These are phyloP conservation scores for Colletotrichum eremochloae DNA, from an alignment of 2,329 filamentous ascomycete genomes.

Conservation along the genomic window DNA sequence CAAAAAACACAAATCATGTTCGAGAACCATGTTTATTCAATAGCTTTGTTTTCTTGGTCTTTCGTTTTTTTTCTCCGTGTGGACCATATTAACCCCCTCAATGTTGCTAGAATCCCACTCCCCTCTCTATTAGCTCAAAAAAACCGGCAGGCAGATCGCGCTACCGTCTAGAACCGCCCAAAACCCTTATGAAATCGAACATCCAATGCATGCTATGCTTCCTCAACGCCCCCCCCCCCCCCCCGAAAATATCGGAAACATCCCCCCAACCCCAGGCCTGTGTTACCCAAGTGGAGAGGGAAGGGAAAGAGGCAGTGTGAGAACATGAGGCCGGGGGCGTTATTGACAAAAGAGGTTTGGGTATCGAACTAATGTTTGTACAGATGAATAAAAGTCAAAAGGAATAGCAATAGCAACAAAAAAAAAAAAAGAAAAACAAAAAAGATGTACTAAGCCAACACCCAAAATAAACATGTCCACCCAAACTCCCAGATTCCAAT, in stretches of 20 bases:
- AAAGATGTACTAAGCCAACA: background rate
- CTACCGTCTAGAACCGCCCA: background rate
- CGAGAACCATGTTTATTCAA: background rate
- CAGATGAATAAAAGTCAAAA: slow-evolving; percentile 22
- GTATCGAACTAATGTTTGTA: slow-evolving; percentile 42
- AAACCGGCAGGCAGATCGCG: too few relatives aligned
- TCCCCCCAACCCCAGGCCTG: background rate
- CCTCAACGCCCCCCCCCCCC: background rate
- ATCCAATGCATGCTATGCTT: slow-evolving; percentile 6
- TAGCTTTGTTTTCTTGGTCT: background rate
- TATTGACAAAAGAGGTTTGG: slow-evolving; percentile 29
- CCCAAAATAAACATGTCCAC: slow-evolving; percentile 12
- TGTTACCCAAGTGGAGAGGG: background rate
- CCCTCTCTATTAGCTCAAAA: too few relatives aligned
- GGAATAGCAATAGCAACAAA: background rate
- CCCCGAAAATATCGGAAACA: background rate
- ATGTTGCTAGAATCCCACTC: background rate
- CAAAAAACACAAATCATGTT: background rate
- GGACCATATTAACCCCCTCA: background rate
- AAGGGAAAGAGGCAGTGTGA: background rate
- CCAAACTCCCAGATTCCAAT: slow-evolving; percentile 30
- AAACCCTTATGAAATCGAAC: background rate
- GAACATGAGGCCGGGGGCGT: background rate
- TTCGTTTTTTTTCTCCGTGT: background rate
- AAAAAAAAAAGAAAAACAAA: slow-evolving; percentile 14